Conservation (phyloP, 345 rosid genomes). For the Aquilaria yunnanensis region DNA sequence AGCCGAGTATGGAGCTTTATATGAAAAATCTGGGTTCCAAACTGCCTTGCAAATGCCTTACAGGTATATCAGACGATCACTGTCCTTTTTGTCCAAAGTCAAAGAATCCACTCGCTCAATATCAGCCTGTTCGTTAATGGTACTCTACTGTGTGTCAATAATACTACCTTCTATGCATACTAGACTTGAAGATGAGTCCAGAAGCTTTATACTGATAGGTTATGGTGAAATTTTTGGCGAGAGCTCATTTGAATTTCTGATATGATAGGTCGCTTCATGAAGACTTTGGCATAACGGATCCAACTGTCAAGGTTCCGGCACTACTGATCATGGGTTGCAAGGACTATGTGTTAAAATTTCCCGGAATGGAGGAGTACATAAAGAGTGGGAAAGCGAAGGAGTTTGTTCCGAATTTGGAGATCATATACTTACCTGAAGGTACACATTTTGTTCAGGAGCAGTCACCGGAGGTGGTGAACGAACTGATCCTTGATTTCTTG, state of each 20-base stretch:
- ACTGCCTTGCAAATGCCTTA: conserved; percentile 53
- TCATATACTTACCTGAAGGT: conserved; percentile 35
- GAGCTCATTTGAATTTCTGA: not conserved
- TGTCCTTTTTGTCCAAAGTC: too few relatives aligned
- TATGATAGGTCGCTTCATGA: conserved; percentile 20
- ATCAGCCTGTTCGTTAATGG: too few relatives aligned
- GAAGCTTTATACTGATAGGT: too few relatives aligned
- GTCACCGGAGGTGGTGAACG: conserved; percentile 36
- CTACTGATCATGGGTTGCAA: conserved; percentile 40
- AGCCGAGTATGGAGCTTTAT: conserved; percentile 37
- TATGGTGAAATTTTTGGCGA: too few relatives aligned
- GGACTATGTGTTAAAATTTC: conserved; percentile 39
- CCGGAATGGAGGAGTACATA: conserved; percentile 39
- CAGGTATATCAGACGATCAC: conserved; percentile 21
- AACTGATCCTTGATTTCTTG: conserved; percentile 34
- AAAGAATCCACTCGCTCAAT: too few relatives aligned
- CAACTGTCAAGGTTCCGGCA: conserved; percentile 25
- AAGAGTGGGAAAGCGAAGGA: conserved; percentile 29
- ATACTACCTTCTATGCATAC: too few relatives aligned
- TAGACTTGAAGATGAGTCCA: too few relatives aligned
- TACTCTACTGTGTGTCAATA: too few relatives aligned
- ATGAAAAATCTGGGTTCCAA: conserved; percentile 46
- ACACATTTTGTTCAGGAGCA: conserved; percentile 51
- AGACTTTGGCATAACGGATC: conserved; percentile 14
- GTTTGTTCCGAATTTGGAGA: conserved; percentile 36